Evolutionary conservation across 768 basidiomycete genomes (phyloP).

Genomic region (Glaciozyma martinii): DNA sequence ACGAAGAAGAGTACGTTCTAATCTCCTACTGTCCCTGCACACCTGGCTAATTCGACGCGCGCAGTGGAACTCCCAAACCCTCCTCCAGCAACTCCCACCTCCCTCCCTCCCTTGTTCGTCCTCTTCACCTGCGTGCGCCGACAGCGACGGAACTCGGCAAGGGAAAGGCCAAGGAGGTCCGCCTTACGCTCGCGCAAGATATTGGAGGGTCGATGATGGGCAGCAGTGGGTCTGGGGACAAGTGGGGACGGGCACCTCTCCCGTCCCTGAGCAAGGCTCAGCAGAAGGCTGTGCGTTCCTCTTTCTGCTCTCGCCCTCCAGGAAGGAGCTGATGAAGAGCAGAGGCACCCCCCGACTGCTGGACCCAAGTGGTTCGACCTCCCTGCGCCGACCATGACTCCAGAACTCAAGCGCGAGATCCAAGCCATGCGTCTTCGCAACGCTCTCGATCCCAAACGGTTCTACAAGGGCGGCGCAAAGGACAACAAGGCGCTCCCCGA

Average conservation of each 20-base stretch:
- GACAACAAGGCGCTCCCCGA: constrained; percentile 80
- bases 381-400: constrained; percentile 62
- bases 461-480: constrained; percentile 57
- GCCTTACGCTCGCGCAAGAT: constrained; percentile 51
- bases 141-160: constrained; percentile 14
- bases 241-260: constrained; percentile 50
- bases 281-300: constrained; percentile 54
- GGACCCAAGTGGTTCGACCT: constrained; percentile 82
- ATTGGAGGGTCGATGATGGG: constrained; percentile 10
- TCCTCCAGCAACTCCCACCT: constrained; percentile 17
- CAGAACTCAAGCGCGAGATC: constrained; percentile 71
- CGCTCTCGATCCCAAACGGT: constrained; percentile 83
- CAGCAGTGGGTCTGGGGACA: constrained; percentile 46
- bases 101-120: constrained; percentile 15
- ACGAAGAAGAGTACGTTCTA: not conserved
- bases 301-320: not conserved
- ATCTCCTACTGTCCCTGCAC: too few relatives aligned
- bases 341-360: constrained; percentile 65
- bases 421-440: constrained; percentile 78
- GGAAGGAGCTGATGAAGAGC: not conserved
- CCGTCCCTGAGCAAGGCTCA: constrained; percentile 55
- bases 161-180: constrained; percentile 56
- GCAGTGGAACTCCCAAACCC: constrained; percentile 19
- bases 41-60: too few relatives aligned
- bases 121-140: constrained; percentile 1